Percentiles rank a stretch among this genome's conserved stretches.
Evolutionary conservation across 169 alveolate species (phyloP).

Genomic region (Cryptosporidium felis): DNA sequence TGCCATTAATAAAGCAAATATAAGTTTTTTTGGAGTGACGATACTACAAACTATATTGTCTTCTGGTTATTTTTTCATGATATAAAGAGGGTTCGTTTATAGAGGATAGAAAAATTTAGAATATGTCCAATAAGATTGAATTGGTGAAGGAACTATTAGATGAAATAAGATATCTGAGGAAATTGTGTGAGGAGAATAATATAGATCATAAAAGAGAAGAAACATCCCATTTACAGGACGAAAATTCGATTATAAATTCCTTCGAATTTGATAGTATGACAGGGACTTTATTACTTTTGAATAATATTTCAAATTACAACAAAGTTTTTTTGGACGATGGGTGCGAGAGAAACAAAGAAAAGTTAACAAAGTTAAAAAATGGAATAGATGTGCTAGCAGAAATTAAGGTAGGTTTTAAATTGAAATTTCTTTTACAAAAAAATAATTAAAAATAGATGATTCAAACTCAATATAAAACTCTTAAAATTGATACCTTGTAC

Average conservation of each 20-base stretch:
- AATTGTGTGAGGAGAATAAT: slow-evolving; percentile 23
- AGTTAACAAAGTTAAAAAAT: neutral
- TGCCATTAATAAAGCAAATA: too few species aligned
- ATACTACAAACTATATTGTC: too few species aligned
- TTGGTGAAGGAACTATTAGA: slow-evolving; percentile 18
- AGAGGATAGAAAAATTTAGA: neutral
- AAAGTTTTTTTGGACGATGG: neutral
- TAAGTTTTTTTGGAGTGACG: too few species aligned
- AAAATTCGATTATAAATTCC: slow-evolving; percentile 44
- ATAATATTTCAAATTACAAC: slow-evolving; percentile 22
- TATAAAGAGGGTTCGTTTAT: neutral
- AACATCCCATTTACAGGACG: slow-evolving; percentile 48
- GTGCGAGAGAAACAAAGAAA: neutral
- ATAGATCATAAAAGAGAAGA: slow-evolving; percentile 33
- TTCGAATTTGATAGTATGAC: slow-evolving; percentile 63
- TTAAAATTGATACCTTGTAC: slow-evolving; percentile 35
- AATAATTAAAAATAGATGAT: neutral
- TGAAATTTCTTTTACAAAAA: neutral
- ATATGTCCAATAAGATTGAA: slow-evolving; percentile 35
- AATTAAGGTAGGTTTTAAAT: slow-evolving; percentile 40
- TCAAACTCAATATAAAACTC: slow-evolving; percentile 44
- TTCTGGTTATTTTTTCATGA: too few species aligned
- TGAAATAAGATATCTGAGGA: slow-evolving; percentile 42
- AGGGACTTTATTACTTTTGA: slow-evolving; percentile 5
- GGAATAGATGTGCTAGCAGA: slow-evolving; percentile 6